Base-by-base conservation (phyloP, 116 monocot genomes). In the Iris pallida region DNA sequence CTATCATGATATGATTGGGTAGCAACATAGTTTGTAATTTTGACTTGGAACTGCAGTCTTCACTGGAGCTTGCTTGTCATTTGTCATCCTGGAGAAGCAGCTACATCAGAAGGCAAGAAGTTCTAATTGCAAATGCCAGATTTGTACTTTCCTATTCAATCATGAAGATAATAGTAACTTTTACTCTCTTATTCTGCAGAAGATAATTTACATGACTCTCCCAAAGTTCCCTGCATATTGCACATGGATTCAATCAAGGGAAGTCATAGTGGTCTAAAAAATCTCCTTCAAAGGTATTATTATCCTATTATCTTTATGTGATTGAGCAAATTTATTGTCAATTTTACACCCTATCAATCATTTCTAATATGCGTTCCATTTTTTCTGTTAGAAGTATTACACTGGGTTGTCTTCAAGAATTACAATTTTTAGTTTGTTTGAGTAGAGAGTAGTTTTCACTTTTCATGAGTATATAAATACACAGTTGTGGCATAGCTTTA, bases 41-140 rank as follows among this genome's bases (percentile, higher is more conserved):
- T 61, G n/a, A 16, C 10, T 71, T 42, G 5, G 51, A 19, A 71
- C 68, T 16, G 30, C 80, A 94, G 94, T 57, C 73, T 90, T 58
- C 94, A 94, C 73, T 94, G 94, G 94, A 94, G 94, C 58, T 70
- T 94, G 66, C 78, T 94, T 67, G 81, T 94, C 43, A 81, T 94
- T 53, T 94, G 94, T 59, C 87, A 94, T 81, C 90, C 94, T 75
- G 90, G 94, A 45, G 94, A 87, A 79, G 72, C 85, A 64, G 61
- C 62, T 47, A 55, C 47, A 30, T 63, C 79, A 7, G 15, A 69
- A 79, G 87, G 94, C 68, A 81, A 71, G 73, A 44, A 14, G 45
- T 53, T 49, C 6, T 13, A 18, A 47, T 17, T 60, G 17, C 16
- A 61, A 15, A 42, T 55, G 16, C 43, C 15, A 13, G 47, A 51